Evolutionary conservation across 768 basidiomycete species (phyloP), one percentile per base, ranked within the genome.

Genomic region (Glaciozyma martinii): DNA sequence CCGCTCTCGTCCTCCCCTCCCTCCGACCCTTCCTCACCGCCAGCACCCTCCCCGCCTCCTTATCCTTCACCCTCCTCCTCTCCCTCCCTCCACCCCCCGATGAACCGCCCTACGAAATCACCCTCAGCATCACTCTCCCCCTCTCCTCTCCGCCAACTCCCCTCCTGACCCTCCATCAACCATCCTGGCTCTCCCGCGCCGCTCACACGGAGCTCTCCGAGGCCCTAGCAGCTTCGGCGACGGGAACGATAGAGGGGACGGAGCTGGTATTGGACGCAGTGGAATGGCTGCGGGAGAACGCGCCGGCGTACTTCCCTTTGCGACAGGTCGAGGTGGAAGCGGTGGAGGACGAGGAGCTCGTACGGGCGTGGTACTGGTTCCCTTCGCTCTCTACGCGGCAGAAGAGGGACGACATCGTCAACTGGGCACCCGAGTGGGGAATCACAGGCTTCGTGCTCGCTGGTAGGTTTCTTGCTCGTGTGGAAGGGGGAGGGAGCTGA

Each of bases 391-490:
- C 73, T 13, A 75, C 77, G 10, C 66, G 66, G 46, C 75, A 76
- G 58, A 78, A 79, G 61, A 66, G 78, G 27, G 72, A 74, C 64
- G 77, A 79, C 29, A 71, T 71, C 15, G 70, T 78, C 49, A 66
- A 71, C n/a, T 76, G 72, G 62, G 77, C 76, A 9, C 66, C 73
- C 3, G 67, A 72, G 23, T 75, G 71, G 46, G 66, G 60, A 7
- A 53, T 79, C 43, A 78, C 76, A 2, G 78, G 78, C 12, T 79
- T 79, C 52, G 75, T 79, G 0, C 65, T 79, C 4, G 77, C 73
- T 1, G 73, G 70, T 56, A 37, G 8, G 55, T 33, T 37, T 6
- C 19, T 19, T 27, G 29, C 30, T 15, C 7, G 13, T 21, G 55
- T 16, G 19, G 55, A 23, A 12, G 55, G 13, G 23, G 32, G 33